Evolutionary conservation across 805 yeast genomes (phyloP).

Genomic region (Teunomyces gatunensis): DNA sequence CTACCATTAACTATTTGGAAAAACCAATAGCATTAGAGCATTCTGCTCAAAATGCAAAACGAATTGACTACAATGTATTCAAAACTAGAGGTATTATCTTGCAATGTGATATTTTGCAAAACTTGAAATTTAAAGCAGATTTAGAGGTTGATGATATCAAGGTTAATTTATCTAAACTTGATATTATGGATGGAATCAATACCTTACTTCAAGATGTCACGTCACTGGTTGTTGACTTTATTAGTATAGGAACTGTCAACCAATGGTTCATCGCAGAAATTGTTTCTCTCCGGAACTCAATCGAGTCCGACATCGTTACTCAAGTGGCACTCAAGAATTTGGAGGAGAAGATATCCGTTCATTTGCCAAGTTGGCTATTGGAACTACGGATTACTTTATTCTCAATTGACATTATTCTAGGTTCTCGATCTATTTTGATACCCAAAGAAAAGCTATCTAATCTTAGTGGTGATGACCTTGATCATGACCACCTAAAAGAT

Average conservation of each 20-base stretch:
- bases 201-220: conserved; percentile 26
- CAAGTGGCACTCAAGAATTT: background rate
- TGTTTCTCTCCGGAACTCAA: conserved; percentile 4
- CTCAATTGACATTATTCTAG: conserved; percentile 23
- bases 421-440: conserved; percentile 39
- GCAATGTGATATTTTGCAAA: conserved; percentile 23
- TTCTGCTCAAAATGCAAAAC: background rate
- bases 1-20: conserved; percentile 29
- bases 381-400: conserved; percentile 17
- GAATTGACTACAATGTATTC: conserved; percentile 18
- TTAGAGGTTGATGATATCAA: conserved; percentile 19
- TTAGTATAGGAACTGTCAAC: conserved; percentile 29
- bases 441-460: conserved; percentile 18
- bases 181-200: conserved; percentile 30
- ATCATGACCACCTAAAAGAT: conserved; percentile 16
- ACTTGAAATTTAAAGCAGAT: conserved; percentile 22
- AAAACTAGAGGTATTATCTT: conserved; percentile 17
- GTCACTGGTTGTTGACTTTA: conserved; percentile 19
- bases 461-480: conserved; percentile 12
- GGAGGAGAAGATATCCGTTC: conserved; percentile 16
- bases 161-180: conserved; percentile 28
- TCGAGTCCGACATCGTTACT: background rate
- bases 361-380: conserved; percentile 35
- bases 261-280: conserved; percentile 22
- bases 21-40: background rate